Percentiles rank a stretch among this genome's conserved stretches.
Evolutionary conservation across 2,329 filamentous ascomycete genomes (phyloP).

Genomic region (Meredithiella fracta): DNA sequence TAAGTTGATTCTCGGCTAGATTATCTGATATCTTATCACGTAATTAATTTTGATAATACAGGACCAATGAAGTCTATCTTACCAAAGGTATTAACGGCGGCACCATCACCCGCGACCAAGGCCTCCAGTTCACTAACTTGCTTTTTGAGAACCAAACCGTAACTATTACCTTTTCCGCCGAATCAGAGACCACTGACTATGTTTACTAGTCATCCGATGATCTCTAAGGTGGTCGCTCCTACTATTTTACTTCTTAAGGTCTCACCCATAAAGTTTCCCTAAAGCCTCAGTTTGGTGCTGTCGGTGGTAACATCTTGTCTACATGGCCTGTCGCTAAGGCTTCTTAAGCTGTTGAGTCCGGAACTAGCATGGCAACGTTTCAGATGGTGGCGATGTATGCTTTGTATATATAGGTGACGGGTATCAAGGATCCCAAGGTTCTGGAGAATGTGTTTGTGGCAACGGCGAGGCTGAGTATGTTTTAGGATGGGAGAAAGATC

Average conservation of each 20-base stretch:
- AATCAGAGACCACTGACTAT: slow-evolving; percentile 21
- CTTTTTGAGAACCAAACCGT: not conserved
- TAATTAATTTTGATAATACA: not conserved
- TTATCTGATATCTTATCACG: too few species aligned
- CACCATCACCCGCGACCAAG: not conserved
- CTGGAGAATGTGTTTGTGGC: slow-evolving; percentile 28
- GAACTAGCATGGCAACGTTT: slow-evolving; percentile 16
- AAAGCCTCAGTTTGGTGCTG: slow-evolving; percentile 16
- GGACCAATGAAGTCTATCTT: not conserved
- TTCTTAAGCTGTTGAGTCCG: slow-evolving; percentile 13
- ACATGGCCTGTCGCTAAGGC: slow-evolving; percentile 13
- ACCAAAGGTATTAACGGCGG: not conserved
- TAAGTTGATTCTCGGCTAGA: too few species aligned
- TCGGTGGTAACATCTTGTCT: slow-evolving; percentile 16
- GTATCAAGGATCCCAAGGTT: slow-evolving; percentile 27
- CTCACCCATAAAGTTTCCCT: slow-evolving; percentile 15
- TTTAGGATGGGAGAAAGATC: slow-evolving; percentile 20
- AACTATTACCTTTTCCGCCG: not conserved
- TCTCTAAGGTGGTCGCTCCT: slow-evolving; percentile 25
- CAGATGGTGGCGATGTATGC: slow-evolving; percentile 14
- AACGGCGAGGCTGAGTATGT: slow-evolving; percentile 26
- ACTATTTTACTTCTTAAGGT: slow-evolving; percentile 14
- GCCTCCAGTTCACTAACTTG: not conserved
- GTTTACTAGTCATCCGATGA: slow-evolving; percentile 24
- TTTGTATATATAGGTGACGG: slow-evolving; percentile 24